These are phyloP conservation scores for Aspergillus sp. DNA, from an alignment of 2,329 filamentous ascomycete species.

Conservation along the genomic window DNA sequence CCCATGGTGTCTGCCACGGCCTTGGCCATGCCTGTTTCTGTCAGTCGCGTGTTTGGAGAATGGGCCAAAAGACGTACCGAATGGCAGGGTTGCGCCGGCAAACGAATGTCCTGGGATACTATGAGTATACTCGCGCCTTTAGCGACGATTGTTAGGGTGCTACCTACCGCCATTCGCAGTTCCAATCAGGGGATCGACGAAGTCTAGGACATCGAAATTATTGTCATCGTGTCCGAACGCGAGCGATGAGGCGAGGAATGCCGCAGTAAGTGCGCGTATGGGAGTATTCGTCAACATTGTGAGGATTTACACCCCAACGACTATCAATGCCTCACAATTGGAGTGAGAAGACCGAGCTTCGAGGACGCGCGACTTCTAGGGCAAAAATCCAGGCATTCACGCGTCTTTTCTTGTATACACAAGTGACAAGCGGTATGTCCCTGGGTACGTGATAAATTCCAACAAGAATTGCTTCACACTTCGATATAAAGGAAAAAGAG, in stretches of 20 bases:
- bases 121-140: neutral
- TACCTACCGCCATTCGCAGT: slow-evolving; percentile 48
- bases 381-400: no score
- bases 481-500: neutral
- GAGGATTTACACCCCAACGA: neutral
- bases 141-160: neutral
- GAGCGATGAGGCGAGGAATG: neutral
- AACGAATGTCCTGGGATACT: slow-evolving; percentile 52
- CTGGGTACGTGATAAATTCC: no score
- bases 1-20: slow-evolving; percentile 53
- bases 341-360: neutral
- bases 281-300: neutral
- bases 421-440: no score
- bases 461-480: neutral
- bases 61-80: slow-evolving; percentile 34
- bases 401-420: no score
- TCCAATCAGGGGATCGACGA: slow-evolving; percentile 54
- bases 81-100: slow-evolving; percentile 54
- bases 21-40: slow-evolving; percentile 51
- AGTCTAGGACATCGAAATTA: slow-evolving; percentile 36
- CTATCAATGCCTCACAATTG: neutral
- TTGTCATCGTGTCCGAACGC: neutral
- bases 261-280: neutral
- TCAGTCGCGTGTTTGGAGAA: slow-evolving; percentile 5
- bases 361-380: neutral